Evolutionary conservation across 2,329 filamentous ascomycete species (phyloP), one percentile per base, ranked within the genome.

Genomic region (Neobulgaria alba): DNA sequence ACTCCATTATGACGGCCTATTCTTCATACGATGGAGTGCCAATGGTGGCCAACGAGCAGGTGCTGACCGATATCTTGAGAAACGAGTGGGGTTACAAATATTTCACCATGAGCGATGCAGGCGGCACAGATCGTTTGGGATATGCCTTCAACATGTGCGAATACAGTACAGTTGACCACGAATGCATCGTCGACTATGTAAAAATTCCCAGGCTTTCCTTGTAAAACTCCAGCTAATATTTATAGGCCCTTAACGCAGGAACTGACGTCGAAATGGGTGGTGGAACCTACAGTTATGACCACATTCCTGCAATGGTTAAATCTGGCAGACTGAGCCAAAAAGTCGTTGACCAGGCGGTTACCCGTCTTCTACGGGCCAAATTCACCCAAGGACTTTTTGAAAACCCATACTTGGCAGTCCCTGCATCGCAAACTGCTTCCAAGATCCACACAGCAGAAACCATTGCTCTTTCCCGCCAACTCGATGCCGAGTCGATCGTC

Each of bases 401-500:
- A 57, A 73, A 76, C 35, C 81, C 82, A 1, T 84, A 79, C 51
- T 67, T 69, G 1, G 79, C 69, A 3, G 74, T 78, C 0, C 60
- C 75, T 0, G 61, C 71, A 7, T 67, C 71, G 4, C 57, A 80
- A 50, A 74, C 75, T 48, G 62, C 65, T 10, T 66, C 72, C 19
- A 66, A 77, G 20, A 77, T 86, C 46, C 76, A 85, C 53, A 82
- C 73, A 2, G 75, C 70, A 1, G 73, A 84, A 44, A 85, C 90
- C 56, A 72, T 80, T 21, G 65, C 69, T 7, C 61, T 92, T 1
- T 85, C 86, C 2, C 77, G 85, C 17, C 67, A 79, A 40, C 73
- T 95, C 16, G 88, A 86, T 4, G 80, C 79, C 0, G 86, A 93
- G 57, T 85, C 84, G 10, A 85, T 82, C 10, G 82, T 89, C 0